Base-by-base conservation (phyloP, 805 yeast species). In the Wickerhamomyces hampshirensis region DNA sequence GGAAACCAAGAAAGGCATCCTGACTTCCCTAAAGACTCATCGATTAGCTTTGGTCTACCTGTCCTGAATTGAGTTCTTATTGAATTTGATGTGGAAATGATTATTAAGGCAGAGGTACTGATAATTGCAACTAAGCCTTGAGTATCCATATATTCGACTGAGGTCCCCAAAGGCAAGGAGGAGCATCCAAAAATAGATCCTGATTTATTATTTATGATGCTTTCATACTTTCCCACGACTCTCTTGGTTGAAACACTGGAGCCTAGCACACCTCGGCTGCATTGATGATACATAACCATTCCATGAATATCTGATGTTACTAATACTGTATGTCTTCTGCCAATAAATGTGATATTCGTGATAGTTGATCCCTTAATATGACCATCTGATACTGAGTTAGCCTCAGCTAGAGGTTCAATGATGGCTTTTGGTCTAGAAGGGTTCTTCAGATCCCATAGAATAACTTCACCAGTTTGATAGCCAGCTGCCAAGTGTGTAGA, bases 401-500 rank as follows among this genome's bases (percentile, higher is more conserved):
- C 33, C 7, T 43, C 42, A 8, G 38, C 13, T 4, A 51, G 26
- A 11, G 59, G 55, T 5, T 38, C 43, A 12, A 54, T 46, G 17
- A 46, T 46, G 0, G 56, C 46, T 6, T 58, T 30, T 7, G 49
- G 50, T 14, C 48, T 45, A 3, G 69, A 64, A 4, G 52, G 38
- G 8, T 62, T 45, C 28, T 56, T 54, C 18, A 81, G 47, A 43
- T 84, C 79, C 95, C 96, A 91, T 2, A 84, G 47, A 19, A 69
- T 61, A 3, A 89, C 68, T 36, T 65, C 66, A 0, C 97, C 98
- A 16, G 68, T 60, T 5, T 66, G 63, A 45, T 71, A 77, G 2
- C 95, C 95, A 0, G 78, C 81, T 0, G 83, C 86, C 3, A 87
- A 44, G 48, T 70, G 73, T 0, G 82, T 67, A 2, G 84, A 81